Evolutionary conservation across 768 basidiomycete genomes (phyloP), one percentile per base, ranked within the genome.

Genomic region (Lactarius hengduanensis): DNA sequence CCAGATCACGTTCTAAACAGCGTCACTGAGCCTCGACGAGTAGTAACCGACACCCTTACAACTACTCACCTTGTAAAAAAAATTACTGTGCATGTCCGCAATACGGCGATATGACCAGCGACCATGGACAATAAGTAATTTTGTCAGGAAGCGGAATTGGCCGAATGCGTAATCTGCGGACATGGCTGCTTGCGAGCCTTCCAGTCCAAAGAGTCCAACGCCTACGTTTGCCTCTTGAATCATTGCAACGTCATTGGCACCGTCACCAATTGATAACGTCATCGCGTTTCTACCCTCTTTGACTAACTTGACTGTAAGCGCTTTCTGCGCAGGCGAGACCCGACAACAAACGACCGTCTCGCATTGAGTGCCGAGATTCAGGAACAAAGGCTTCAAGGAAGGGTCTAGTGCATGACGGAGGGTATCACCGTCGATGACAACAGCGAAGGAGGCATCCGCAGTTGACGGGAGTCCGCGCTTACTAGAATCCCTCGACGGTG

Each of bases 161-260:
- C 94, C 96, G 78, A 98, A 96, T 1, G 96, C 96, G 72, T 97
- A 98, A 75, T 98, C 96, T 7, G 96, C 96, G 5, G 95, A 97
- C 96, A 98, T 98, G 57, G 96, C 96, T 36, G 96, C 96, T 76
- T 98, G 96, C 26, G 94, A 96, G 59, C 96, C 96, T 76, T 98
- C 96, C 43, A 96, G 84, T 55, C 96, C 96, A 71, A 93, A 85
- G 32, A 98, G 80, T 26, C 96, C 96, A 73, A 95, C 93, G 3
- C 96, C 96, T 70, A 98, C 90, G 75, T 98, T 95, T n/a, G 96
- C 96, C 73, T 96, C 96, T 75, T 98, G 96, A 65, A 98, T 98
- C 96, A 98, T 98, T 7, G 96, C 95, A 28, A 98, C 96, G 73
- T 98, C 96, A 73, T 98, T 98, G 18, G 96, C 96, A 62, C 94